A percentile compares a stretch with the other conserved stretches of the same genome.
Conservation (phyloP, 305 asterid species). For the Solanum chacoense region DNA sequence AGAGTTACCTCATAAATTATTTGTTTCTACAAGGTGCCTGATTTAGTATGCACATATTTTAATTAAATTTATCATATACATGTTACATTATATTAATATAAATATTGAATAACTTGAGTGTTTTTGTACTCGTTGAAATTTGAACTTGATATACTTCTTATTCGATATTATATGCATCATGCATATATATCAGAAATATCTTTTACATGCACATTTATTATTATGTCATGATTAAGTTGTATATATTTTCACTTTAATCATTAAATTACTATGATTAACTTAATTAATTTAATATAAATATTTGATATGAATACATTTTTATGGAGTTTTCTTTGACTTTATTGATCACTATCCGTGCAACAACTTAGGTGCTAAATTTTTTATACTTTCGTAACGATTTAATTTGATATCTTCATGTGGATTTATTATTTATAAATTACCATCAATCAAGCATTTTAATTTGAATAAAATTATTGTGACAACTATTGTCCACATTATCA, state of each 20-base stretch:
- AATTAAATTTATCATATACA: neutral
- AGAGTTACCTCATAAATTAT: neutral
- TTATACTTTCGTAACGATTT: no score
- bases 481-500: neutral
- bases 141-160: neutral
- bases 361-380: no score
- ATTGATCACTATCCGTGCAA: no score
- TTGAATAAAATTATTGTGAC: neutral
- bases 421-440: neutral
- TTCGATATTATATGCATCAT: neutral
- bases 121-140: neutral
- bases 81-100: neutral
- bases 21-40: neutral
- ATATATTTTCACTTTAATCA: neutral
- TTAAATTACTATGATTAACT: neutral
- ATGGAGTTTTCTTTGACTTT: fast-evolving
- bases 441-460: neutral
- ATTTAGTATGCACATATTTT: neutral
- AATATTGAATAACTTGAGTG: neutral
- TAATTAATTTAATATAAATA: neutral
- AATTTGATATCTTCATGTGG: neutral
- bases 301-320: fast-evolving
- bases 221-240: neutral
- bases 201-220: neutral
- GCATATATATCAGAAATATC: no score